Evolutionary conservation across 805 yeast genomes (phyloP).

Genomic region (Babjeviella inositovora): DNA sequence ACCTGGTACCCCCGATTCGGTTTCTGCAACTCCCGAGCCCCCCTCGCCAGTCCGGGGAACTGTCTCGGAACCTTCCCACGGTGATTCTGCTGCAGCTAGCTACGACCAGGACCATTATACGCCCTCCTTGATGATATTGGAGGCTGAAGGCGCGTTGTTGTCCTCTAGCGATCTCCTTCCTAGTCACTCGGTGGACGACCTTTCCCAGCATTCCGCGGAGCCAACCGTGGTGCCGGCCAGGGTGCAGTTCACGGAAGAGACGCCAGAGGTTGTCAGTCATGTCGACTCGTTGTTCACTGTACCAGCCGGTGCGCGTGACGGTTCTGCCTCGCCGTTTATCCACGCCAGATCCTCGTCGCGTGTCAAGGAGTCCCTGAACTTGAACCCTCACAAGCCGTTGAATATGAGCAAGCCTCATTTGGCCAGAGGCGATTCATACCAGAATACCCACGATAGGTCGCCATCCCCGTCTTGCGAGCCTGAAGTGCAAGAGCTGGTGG

Average conservation of each 20-base stretch:
- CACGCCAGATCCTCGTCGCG: slow-evolving; percentile 4
- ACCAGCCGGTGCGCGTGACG: slow-evolving; percentile 29
- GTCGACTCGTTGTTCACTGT: slow-evolving; percentile 18
- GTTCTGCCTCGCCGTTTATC: slow-evolving; percentile 16
- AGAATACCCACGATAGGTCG: too few species aligned
- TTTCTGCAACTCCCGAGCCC: slow-evolving; percentile 5
- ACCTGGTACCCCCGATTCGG: slow-evolving; percentile 3
- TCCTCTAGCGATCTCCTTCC: too few species aligned
- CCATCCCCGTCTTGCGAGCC: slow-evolving; percentile 28
- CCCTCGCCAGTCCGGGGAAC: slow-evolving; percentile 2
- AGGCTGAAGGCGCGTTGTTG: slow-evolving; percentile 2
- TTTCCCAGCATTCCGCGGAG: slow-evolving; percentile 3
- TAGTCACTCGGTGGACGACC: slow-evolving; percentile 1
- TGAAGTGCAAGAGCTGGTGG: too few species aligned
- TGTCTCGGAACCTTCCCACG: slow-evolving; percentile 2
- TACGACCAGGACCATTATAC: slow-evolving; percentile 13
- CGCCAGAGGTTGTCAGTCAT: slow-evolving; percentile 17
- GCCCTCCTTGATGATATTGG: slow-evolving; percentile 3
- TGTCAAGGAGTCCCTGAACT: slow-evolving; percentile 4
- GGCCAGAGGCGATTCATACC: slow-evolving; percentile 69
- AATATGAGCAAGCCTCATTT: slow-evolving; percentile 33
- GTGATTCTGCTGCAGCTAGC: slow-evolving; percentile 12
- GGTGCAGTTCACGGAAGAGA: slow-evolving; percentile 3
- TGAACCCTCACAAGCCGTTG: slow-evolving; percentile 2
- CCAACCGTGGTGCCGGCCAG: slow-evolving; percentile 2